These are phyloP conservation scores for Basidioascus undulatus DNA, from an alignment of 768 basidiomycete species.

Conservation along the genomic window DNA sequence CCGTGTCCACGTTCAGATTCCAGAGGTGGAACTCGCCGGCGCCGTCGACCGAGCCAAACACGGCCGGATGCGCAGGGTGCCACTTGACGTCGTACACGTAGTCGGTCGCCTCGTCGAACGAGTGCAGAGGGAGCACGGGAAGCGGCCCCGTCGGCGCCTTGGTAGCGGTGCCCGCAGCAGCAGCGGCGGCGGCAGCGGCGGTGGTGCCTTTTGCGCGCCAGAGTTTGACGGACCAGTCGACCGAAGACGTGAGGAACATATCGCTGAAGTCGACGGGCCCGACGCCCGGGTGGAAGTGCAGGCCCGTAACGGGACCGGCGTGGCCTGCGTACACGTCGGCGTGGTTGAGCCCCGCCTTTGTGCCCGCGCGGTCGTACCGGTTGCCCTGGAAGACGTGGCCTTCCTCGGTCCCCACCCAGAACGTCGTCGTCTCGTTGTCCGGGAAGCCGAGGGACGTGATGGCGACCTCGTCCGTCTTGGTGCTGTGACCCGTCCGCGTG, in stretches of 20 bases:
- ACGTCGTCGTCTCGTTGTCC: conserved; percentile 83
- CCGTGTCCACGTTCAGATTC: conserved; percentile 92
- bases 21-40: conserved; percentile 88
- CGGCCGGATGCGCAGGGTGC: conserved; percentile 85
- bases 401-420: conserved; percentile 96
- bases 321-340: conserved; percentile 84
- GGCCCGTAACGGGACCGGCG: conserved; percentile 73
- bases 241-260: conserved; percentile 72
- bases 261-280: conserved; percentile 91
- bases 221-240: conserved; percentile 95
- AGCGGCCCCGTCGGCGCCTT: not conserved
- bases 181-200: conserved; percentile 2
- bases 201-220: conserved; percentile 45
- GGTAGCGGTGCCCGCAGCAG: not conserved
- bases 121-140: conserved; percentile 49
- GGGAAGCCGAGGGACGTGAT: conserved; percentile 87
- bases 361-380: conserved; percentile 83
- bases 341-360: conserved; percentile 85
- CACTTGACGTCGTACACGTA: conserved; percentile 97
- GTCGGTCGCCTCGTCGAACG: conserved; percentile 93
- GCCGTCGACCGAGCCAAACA: conserved; percentile 84
- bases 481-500: conserved; percentile 64
- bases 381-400: conserved; percentile 92
- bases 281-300: conserved; percentile 77
- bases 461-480: conserved; percentile 89